A percentile compares a stretch with the other conserved stretches of the same genome.
Evolutionary conservation across 2,329 filamentous ascomycete genomes (phyloP).

Genomic region (Xylogone sp.): DNA sequence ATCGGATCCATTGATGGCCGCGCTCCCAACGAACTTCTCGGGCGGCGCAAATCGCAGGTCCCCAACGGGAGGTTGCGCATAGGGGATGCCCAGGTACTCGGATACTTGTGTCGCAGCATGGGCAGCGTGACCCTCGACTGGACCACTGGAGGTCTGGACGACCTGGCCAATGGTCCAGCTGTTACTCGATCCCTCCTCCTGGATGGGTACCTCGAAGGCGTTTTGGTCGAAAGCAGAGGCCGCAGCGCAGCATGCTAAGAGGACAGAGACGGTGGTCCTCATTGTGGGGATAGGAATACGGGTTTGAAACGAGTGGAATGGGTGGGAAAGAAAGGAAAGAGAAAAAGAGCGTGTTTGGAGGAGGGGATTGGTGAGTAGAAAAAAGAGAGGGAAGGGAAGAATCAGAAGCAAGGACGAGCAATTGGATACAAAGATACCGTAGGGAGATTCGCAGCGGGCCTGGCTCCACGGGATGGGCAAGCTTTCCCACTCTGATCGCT

Average conservation of each 20-base stretch:
- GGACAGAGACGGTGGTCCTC: not conserved
- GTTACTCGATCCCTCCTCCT: not conserved
- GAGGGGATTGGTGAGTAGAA: not conserved
- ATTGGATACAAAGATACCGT: not conserved
- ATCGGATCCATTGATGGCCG: constrained; percentile 15
- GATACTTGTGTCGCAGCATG: constrained; percentile 16
- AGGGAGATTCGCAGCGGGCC: not conserved
- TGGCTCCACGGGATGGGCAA: too few species aligned
- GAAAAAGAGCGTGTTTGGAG: not conserved
- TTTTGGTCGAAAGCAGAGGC: not conserved
- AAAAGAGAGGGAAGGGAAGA: not conserved
- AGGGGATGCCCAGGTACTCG: constrained; percentile 37
- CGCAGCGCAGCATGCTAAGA: not conserved
- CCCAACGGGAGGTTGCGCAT: constrained; percentile 34
- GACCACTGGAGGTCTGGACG: constrained; percentile 23
- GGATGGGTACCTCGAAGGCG: not conserved
- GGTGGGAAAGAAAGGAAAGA: not conserved
- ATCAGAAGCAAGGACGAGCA: not conserved
- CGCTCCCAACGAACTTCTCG: constrained; percentile 15
- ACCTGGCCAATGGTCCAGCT: constrained; percentile 22
- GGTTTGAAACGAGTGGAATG: not conserved
- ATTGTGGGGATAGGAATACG: not conserved
- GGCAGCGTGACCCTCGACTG: constrained; percentile 21
- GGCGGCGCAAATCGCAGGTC: constrained; percentile 34
- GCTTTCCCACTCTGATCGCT: too few species aligned